Base-by-base conservation (phyloP, 139 green algal genomes). In the Helicosporidium sp. region DNA sequence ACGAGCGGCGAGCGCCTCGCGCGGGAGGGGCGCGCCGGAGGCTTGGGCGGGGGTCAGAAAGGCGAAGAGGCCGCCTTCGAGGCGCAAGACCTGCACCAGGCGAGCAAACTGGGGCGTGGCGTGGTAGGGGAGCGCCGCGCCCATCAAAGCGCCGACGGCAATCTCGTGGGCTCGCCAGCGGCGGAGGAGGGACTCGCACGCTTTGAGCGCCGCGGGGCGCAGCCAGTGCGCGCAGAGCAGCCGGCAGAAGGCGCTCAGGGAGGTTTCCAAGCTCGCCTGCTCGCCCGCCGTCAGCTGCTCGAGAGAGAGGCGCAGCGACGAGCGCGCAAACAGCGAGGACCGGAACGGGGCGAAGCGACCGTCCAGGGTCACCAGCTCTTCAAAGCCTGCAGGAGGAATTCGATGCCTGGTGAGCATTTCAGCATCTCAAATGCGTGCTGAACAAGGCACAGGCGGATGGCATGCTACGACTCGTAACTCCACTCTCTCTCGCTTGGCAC, bases 41-140 rank as follows among this genome's bases (percentile, higher is more conserved):
- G 51, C 35, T 57, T 89, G 73, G 51, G 80, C 75, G 28, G 60
- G 66, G 17, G 24, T 45, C 43, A 93, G 55, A 51, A 77, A 93
- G 4, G 54, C 52, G 59, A 68, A 93, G 15, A 43, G 35, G 44
- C 52, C 41, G 26, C 50, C 26, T 24, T 78, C 55, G 7, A 94
- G 54, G 7, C 62, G 46, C 37, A 85, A 48, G 8, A 70, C 48
- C 34, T 80, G 73, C 34, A 91, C 68, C 51, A 93, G 68, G 12
- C 75, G 77, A 26, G 89, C 84, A 68, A 94, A 94, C 57, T 91
- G 66, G 46, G 78, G 68, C 13, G 85, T 93, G 25, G 63, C 49
- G 61, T 94, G 85, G 62, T 85, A 94, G 1, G 84, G 76, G 48
- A 94, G 60, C 7, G 67, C 72, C 3, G 55, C 66, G 4, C 51